Base-by-base conservation (phyloP, 306 rosid species). In the Myrica gale region DNA sequence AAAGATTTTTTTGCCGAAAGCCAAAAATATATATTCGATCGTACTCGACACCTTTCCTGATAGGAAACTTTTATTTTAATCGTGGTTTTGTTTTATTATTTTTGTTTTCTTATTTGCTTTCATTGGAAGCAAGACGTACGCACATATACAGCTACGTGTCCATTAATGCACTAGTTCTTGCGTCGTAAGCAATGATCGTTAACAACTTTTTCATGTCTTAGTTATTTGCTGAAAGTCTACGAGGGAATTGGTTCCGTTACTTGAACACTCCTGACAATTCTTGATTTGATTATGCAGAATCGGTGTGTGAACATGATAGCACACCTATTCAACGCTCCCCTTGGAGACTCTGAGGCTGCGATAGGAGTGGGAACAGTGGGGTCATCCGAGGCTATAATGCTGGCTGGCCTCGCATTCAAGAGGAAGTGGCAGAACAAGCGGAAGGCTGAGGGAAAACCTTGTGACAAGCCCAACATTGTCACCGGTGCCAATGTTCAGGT, bases 351-450 rank as follows among this genome's bases (percentile, higher is more conserved):
- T 2, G 96, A 89, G 78, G 37, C 11, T 0, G 93, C 90, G 1
- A 65, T 80, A 1, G 97, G 96, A 68, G 87, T 83, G 0, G 93
- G 89, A 53, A 92, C 97, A 0, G 92, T 92, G 15, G 97, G 97
- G 6, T 92, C 97, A 5, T 90, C 97, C 0, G 97, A 92, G 88
- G 96, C 96, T 15, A 90, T 88, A 74, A 92, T 92, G 97, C 77
- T 92, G 11, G 93, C 96, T 0, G 97, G 96, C 4, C 88, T 92
- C 47, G 97, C 97, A 11, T 90, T 92, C 85, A 90, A 90, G 84
- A 90, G 85, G 80, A 88, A 76, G 71, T 92, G 97, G 97, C 93
- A 92, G 74, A 84, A 84, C 77, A 88, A 78, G 46, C 79, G 88
- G 23, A 90, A 82, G 71, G 91, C 90, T 6, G 72, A 83, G 26